A percentile compares a stretch with the other conserved stretches of the same genome.
Conservation (phyloP, 2,329 filamentous ascomycete genomes). For the Simplicillium aogashimaense region DNA sequence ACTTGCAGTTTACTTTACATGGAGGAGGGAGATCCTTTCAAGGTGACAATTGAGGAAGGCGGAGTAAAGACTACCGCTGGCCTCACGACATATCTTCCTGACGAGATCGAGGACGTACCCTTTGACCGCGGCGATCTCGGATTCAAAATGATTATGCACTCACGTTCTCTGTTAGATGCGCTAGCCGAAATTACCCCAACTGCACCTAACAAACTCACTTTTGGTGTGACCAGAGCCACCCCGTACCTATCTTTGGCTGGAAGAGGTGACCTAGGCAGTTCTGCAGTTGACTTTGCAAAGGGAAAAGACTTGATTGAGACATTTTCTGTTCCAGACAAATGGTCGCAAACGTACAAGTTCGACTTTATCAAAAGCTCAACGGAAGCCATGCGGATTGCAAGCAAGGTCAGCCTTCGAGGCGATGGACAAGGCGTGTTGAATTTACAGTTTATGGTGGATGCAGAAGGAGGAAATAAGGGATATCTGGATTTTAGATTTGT, state of each 20-base stretch:
- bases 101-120: slow-evolving; percentile 70
- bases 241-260: slow-evolving; percentile 70
- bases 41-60: slow-evolving; percentile 76
- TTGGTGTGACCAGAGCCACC: slow-evolving; percentile 52
- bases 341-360: slow-evolving; percentile 75
- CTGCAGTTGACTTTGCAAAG: slow-evolving; percentile 56
- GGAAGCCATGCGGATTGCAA: slow-evolving; percentile 87
- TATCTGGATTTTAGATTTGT: slow-evolving; percentile 82
- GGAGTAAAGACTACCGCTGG: slow-evolving; percentile 85
- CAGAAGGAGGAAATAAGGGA: slow-evolving; percentile 58
- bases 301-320: slow-evolving; percentile 64
- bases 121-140: slow-evolving; percentile 70
- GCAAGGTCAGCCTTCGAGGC: slow-evolving; percentile 82
- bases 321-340: slow-evolving; percentile 51
- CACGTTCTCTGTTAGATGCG: slow-evolving; percentile 61
- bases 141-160: slow-evolving; percentile 93
- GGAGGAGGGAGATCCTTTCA: slow-evolving; percentile 65
- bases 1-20: slow-evolving; percentile 77
- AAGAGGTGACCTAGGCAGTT: slow-evolving; percentile 44
- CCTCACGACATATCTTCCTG: slow-evolving; percentile 76
- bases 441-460: slow-evolving; percentile 91
- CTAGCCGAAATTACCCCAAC: slow-evolving; percentile 61
- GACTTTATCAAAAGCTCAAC: slow-evolving; percentile 74
- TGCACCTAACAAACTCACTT: slow-evolving; percentile 60
- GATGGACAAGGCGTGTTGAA: slow-evolving; percentile 87